Base-by-base conservation (phyloP, 148 eudicot genomes). In the Chenopodium suecicum region DNA sequence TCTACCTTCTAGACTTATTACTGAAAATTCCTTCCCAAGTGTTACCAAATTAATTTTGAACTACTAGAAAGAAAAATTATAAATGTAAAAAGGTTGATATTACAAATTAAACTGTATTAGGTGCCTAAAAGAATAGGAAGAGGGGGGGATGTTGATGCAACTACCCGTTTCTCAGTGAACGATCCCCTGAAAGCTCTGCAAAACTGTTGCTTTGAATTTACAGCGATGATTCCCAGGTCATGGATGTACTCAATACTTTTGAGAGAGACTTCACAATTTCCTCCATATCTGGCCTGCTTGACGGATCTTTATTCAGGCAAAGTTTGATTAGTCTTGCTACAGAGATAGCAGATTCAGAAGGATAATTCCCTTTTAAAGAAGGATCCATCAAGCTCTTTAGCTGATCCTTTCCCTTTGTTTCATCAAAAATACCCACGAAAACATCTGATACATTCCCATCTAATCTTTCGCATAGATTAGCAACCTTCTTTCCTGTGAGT, bases 231-330 rank as follows among this genome's bases (percentile, higher is more conserved):
- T 91, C 93, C 93, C 93, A 90, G 63, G 89, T 72, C 77, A 81
- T 80, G 20, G 92, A 87, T 32, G 83, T 74, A 74, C 67, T 90
- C 85, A 87, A 41, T 78, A 87, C 86, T 82, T 85, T 92, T 7
- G 94, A 91, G 22, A 94, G 84, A 79, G 85, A 81, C 80, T 82
- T 87, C 52, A 88, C 89, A 71, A 86, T 83, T 82, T 94, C 98
- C 29, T 89, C 91, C 98, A 90, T 96, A 73, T 84, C 90, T 1
- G 91, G 95, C 9, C 97, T 91, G 76, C 70, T 84, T 19, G 88
- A 83, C 4, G 91, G 95, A 78, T 94, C 97, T 65, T 82, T 87
- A 65, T 81, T 84, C 11, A 91, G 80, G 84, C 97, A 94, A 76
- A 74, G 66, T 76, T 85, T 86, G n/a, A 82, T 83, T 67, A 96